These are phyloP conservation scores for Psilocybe mexicana DNA, from an alignment of 1,284 basidiomycete species.

Conservation along the genomic window DNA sequence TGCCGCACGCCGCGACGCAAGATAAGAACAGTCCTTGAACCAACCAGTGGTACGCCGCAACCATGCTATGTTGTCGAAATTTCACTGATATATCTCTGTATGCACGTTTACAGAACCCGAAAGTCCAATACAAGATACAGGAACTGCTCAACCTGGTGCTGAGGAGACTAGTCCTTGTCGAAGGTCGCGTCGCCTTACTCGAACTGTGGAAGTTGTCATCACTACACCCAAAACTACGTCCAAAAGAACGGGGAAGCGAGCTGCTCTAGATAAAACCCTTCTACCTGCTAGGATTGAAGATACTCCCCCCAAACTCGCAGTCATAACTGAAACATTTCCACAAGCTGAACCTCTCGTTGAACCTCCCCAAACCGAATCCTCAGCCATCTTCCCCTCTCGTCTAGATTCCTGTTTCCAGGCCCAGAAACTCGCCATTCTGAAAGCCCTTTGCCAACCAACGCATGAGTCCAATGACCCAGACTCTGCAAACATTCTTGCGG, in stretches of 20 bases:
- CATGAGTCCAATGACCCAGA: slow-evolving; percentile 27
- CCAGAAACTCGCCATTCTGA: slow-evolving; percentile 62
- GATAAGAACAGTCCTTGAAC: neutral
- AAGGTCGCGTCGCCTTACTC: neutral
- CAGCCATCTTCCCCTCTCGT: neutral
- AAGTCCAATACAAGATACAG: neutral
- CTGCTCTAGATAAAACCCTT: neutral
- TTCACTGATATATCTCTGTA: neutral
- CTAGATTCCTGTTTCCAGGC: slow-evolving; percentile 23
- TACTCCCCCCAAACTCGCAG: neutral
- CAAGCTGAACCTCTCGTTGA: neutral
- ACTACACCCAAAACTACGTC: neutral
- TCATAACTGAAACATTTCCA: neutral
- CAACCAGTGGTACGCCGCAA: neutral
- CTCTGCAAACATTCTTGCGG: slow-evolving; percentile 50
- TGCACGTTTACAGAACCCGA: neutral
- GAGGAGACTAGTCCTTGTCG: neutral
- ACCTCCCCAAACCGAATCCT: neutral
- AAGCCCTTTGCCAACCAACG: slow-evolving; percentile 41
- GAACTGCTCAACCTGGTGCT: no score
- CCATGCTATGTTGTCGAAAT: neutral
- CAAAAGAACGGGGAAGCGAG: neutral
- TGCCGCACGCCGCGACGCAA: neutral
- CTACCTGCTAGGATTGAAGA: neutral
- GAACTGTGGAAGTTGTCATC: neutral